phyloP scores from a whole-genome alignment of 768 basidiomycete genomes.

The Termitomyces sp. region DNA sequence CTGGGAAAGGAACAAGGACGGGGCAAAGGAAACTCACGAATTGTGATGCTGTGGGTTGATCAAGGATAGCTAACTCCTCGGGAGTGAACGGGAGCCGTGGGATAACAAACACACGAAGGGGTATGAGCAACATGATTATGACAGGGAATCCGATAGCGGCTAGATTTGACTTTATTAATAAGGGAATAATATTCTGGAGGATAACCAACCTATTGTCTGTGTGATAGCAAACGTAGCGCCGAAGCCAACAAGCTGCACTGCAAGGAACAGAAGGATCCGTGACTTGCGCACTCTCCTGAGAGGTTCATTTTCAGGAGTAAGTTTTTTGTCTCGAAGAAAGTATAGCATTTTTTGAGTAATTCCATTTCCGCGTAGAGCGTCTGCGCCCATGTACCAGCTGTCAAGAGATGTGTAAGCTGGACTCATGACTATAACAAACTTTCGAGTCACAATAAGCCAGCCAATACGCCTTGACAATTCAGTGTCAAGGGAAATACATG shows the following conservation, averaged over 20 bases:
- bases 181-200: conserved; percentile 10
- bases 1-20: not conserved
- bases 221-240: conserved; percentile 87
- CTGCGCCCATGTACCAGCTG: conserved; percentile 91
- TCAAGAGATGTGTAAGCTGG: not conserved
- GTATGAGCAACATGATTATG: conserved; percentile 80
- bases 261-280: conserved; percentile 64
- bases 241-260: conserved; percentile 76
- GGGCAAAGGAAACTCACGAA: conserved; percentile 54
- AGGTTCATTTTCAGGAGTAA: conserved; percentile 64
- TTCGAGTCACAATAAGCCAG: conserved; percentile 75
- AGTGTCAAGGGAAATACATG: not conserved
- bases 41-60: conserved; percentile 84
- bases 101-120: conserved; percentile 64
- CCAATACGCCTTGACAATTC: conserved; percentile 50
- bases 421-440: not conserved
- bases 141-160: conserved; percentile 91
- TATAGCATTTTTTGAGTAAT: conserved; percentile 79
- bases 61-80: conserved; percentile 80
- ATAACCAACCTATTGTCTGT: conserved; percentile 69
- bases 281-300: conserved; percentile 70
- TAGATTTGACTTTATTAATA: conserved; percentile 20
- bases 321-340: conserved; percentile 63
- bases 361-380: conserved; percentile 74
- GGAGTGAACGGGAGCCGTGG: conserved; percentile 69